Evolutionary conservation across 1,284 basidiomycete genomes (phyloP), one percentile per base, ranked within the genome.

Genomic region (Agaricales sp.): DNA sequence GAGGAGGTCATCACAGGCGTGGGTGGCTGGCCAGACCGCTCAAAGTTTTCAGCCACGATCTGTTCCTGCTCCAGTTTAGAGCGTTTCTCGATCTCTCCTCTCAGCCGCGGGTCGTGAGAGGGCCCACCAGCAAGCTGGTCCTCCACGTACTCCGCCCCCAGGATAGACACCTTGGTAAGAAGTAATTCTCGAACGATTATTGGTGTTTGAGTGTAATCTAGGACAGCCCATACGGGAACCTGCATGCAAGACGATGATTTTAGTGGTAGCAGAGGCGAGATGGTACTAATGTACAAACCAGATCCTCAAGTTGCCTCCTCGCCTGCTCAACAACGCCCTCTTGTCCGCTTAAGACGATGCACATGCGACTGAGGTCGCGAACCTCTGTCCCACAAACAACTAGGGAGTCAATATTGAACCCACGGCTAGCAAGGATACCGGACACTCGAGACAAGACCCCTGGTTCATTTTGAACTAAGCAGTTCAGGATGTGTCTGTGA

Each of bases 321-420:
- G 91, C 94, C 69, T 99, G 96, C 67, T 99, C 96, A 48, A 99
- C 88, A 39, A 99, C 94, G 53, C 91, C 92, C 60, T 99, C 95
- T 67, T 99, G 96, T 1, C 95, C 96, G 55, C 83, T 86, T 46
- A 99, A 77, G 55, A 97, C 92, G 65, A 99, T 92, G 62, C 92
- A 98, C 96, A 99, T 99, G 47, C 96, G 81, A 70, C 89, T 93
- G 41, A 99, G 75, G 70, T 99, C 96, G 51, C 90, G 83, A 57
- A 99, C 93, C 68, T 99, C 96, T 43, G 96, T 99, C 51, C 91
- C 82, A 69, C 96, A 99, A 19, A 99, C 96, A 57, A 99, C 96
- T 53, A 99, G 77, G 16, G 94, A 98, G 70, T 99, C 96, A 61
- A 95, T 97, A 75, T 99, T 99, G 76, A 99, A 97, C 1, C 96